phyloP scores from a whole-genome alignment of 108 stramenopile species.

The Epipyxis sp. region DNA sequence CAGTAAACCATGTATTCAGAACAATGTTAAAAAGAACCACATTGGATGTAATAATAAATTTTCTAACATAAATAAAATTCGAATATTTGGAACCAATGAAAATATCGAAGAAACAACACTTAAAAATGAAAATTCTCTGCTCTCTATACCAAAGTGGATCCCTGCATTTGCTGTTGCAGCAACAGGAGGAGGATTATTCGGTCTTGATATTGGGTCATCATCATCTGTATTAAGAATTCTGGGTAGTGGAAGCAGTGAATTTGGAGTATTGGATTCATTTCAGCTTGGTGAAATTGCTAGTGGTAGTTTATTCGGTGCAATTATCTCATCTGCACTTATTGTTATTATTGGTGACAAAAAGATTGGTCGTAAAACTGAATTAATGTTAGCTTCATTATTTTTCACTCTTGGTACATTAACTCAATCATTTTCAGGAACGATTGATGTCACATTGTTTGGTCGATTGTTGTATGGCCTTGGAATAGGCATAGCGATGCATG shows the following conservation, averaged over 20 bases:
- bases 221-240: not conserved
- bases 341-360: not conserved
- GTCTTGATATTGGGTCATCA: not conserved
- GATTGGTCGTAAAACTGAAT: not conserved
- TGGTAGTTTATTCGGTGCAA: not conserved
- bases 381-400: not conserved
- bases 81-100: too few relatives aligned
- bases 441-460: slow-evolving; percentile 50
- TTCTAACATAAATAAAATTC: too few relatives aligned
- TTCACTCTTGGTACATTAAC: not conserved
- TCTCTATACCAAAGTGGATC: not conserved
- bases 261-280: not conserved
- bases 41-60: too few relatives aligned
- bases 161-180: not conserved
- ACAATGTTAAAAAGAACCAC: too few relatives aligned
- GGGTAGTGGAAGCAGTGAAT: not conserved
- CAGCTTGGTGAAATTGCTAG: not conserved
- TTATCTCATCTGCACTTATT: not conserved
- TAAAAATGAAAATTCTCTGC: too few relatives aligned
- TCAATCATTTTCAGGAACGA: not conserved
- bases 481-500: slow-evolving; percentile 69
- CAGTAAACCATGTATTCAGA: too few relatives aligned
- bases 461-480: slow-evolving; percentile 64
- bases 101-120: too few relatives aligned
- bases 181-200: not conserved